Evolutionary conservation across 2,329 filamentous ascomycete species (phyloP), one percentile per base, ranked within the genome.

Genomic region (Pseudocercospora fuligena): DNA sequence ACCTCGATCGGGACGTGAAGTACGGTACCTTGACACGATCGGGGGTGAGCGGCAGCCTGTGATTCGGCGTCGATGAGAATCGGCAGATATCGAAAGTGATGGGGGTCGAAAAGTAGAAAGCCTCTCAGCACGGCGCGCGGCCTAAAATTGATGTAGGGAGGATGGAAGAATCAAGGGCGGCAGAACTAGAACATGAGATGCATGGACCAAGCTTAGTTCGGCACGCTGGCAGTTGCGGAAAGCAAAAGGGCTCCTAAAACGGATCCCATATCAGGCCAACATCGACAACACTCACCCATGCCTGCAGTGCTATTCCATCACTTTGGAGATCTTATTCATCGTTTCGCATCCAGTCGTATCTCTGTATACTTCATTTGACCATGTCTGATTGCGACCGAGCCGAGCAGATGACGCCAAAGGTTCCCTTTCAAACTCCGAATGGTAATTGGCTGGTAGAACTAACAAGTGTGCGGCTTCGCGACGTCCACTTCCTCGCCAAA

Each of bases 101-200:
- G 31, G 29, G 54, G 29, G 54, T 33, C 6, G 25, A 29, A 29
- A 40, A 16, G 53, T n/a, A 25, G 16, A 16, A 33, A 36, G 31
- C 6, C 29, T 31, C 29, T 8, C 29, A 31, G 29, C 29, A 31
- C 21, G 21, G 49, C 49, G 19, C 16, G 25, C 21, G 25, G 25
- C 6, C 31, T 16, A 54, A 19, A 47, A n/a, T 63, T 54, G 61
- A 56, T 63, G 53, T 56, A 57, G 49, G 56, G 46, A 62, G 33
- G 60, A 54, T 25, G 40, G 19, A 29, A 19, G 36, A 16, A 31
- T 25, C 8, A 25, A 31, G 51, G 25, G 25, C 47, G 19, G 47
- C 19, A 49, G 46, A 49, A 25, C 46, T 25, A 56, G 51, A 56
- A 27, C 47, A 12, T 21, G 12, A 23, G 47, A 25, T 25, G 23